Evolutionary conservation across 257 asterid species (phyloP), one percentile per base, ranked within the genome.

Genomic region (Primulina eburnea): DNA sequence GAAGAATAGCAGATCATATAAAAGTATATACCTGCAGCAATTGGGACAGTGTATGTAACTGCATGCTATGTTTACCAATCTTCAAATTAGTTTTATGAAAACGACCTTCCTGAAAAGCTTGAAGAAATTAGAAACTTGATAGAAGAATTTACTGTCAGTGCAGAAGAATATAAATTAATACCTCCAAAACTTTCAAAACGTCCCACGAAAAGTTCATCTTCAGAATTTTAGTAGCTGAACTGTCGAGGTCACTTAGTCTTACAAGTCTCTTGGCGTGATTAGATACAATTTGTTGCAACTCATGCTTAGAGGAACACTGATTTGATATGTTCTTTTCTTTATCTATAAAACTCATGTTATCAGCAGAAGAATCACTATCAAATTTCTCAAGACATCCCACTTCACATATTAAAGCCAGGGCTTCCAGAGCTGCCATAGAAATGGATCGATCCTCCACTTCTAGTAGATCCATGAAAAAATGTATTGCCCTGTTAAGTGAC

Each of bases 331-430:
- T 68, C 18, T 76, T 71, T 35, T 63, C 81, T 57, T 71, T 76
- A 1, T 67, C 68, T 0, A 52, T 57, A 43, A 30, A 56, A 72
- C 72, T 35, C 67, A 29, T 17, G 59, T 67, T 14, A 26, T 58
- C 77, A 8, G 9, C 8, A 11, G 37, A 35, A 10, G 32, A 18
- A 62, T 72, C 26, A 55, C 38, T 11, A 18, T 59, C 9, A 53
- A 70, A 73, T 69, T 69, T 78, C 58, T 78, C 79, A 28, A 68
- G 73, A 17, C 26, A 64, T 50, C 76, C 79, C 30, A 65, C 40
- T 70, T 78, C 82, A 66, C 82, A 74, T 47, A 74, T 78, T 66
- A 78, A 71, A 55, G 82, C 82, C 50, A 78, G 52, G n/a, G 82
- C 82, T 73, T 74, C 76, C 55, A 68, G 58, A 47, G 82, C 82